Evolutionary conservation across 305 asterid species (phyloP).

Genomic region (Fraxinus albicans): DNA sequence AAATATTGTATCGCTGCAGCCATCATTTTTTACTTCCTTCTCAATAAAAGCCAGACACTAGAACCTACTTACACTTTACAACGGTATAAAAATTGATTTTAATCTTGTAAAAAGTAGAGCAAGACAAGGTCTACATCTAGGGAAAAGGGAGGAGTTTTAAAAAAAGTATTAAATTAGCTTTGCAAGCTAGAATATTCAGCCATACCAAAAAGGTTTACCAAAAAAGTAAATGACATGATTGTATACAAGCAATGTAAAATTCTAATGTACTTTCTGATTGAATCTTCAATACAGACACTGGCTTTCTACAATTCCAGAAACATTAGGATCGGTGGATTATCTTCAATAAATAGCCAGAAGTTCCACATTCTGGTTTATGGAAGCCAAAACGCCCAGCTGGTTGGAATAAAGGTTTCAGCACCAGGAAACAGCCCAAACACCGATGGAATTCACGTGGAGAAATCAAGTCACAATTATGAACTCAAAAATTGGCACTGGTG

Average conservation of each 20-base stretch:
- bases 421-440: constrained; percentile 38
- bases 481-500: constrained; percentile 21
- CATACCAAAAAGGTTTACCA: background rate
- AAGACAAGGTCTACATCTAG: background rate
- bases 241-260: background rate
- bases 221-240: background rate
- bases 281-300: constrained; percentile 39
- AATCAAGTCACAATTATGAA: constrained; percentile 47
- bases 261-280: background rate
- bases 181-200: constrained; percentile 2
- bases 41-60: no score
- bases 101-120: no score
- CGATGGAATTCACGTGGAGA: constrained; percentile 38
- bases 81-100: no score
- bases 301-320: constrained; percentile 62
- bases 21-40: no score
- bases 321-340: constrained; percentile 45
- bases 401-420: constrained; percentile 39
- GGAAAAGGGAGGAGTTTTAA: background rate
- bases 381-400: constrained; percentile 33
- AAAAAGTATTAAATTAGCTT: background rate
- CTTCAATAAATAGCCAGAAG: constrained; percentile 56
- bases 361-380: constrained; percentile 61
- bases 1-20: no score
- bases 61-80: no score